Evolutionary conservation across 1,139 yeast species (phyloP).

Genomic region (Sugiyamaella japonica): DNA sequence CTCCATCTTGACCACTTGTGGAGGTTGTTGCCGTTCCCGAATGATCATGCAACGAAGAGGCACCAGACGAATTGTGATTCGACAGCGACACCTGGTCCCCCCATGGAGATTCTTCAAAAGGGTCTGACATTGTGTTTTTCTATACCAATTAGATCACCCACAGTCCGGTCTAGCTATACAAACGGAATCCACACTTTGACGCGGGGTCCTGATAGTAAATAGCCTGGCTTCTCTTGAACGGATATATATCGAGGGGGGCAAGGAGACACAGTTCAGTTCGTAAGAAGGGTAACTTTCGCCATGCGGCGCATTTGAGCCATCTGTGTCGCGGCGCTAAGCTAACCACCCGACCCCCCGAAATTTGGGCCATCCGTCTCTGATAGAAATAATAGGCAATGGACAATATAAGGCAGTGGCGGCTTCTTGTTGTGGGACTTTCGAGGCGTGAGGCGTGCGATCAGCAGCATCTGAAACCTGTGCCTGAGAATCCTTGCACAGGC

Average conservation of each 20-base stretch:
- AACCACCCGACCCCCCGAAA: too few species aligned
- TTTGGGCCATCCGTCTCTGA: too few species aligned
- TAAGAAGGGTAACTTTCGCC: too few species aligned
- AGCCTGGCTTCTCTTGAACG: not conserved
- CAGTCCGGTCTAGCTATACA: not conserved
- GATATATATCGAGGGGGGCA: too few species aligned
- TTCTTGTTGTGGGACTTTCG: not conserved
- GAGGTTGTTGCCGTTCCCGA: not conserved
- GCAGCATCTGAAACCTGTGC: conserved; percentile 9
- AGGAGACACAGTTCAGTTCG: too few species aligned
- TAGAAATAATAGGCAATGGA: too few species aligned
- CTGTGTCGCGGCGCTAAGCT: too few species aligned
- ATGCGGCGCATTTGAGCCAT: too few species aligned
- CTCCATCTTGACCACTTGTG: not conserved
- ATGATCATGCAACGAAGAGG: conserved; percentile 24
- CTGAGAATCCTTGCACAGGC: not conserved
- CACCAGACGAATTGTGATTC: conserved; percentile 28
- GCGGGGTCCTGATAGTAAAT: not conserved
- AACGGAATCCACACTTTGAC: not conserved
- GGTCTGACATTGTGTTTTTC: conserved; percentile 17
- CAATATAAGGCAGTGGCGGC: too few species aligned
- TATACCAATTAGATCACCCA: not conserved
- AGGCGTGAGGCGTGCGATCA: conserved; percentile 2
- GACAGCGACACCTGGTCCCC: conserved; percentile 33
- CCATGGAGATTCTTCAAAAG: conserved; percentile 31